Evolutionary conservation across 2,329 filamentous ascomycete genomes (phyloP), one percentile per base, ranked within the genome.

Genomic region (Berkeleyomyces basicola): DNA sequence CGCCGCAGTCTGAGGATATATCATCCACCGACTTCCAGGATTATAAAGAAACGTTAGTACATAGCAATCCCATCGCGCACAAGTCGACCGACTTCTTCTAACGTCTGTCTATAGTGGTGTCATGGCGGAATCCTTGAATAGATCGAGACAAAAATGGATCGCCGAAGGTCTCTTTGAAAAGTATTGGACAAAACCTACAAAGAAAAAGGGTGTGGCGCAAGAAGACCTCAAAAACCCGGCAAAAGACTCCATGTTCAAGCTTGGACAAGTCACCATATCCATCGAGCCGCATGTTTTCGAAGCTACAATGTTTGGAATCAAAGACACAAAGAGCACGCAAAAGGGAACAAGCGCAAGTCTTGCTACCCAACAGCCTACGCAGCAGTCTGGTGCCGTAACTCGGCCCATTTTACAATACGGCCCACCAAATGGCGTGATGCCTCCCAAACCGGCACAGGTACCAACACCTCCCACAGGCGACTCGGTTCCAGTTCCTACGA

Each of bases 261-360:
- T 89, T 31, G 88, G 89, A 67, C 81, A 81, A 67, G 84, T 88
- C 66, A 84, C 84, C 42, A 83, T 95, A 66, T 86, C 83, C 31
- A 83, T 91, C 65, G 88, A 91, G 71, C 89, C 89, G 53, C 87
- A 93, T 70, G 81, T 87, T 51, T 82, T 93, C 67, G 86, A 90
- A 67, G 87, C 87, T 14, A 85, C 81, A 57, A 82, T 90, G 76
- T 90, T 80, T 69, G 80, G 81, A 23, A 83, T 90, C 64, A 87
- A 87, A 69, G 84, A 87, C 61, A 77, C 79, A 6, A 82, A 81
- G 66, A 10, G 39, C 4, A 33, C 44, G 16, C 77, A 69, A 33
- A 65, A 66, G 36, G 61, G 75, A 6, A 59, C 72, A 75, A 64
- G 66, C 11, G 63, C 58, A 33, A 11, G 46, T 16, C 33, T 39